Percentiles rank a stretch among this genome's conserved stretches.
These are phyloP conservation scores for Venturiaceae sp. DNA, from an alignment of 2,329 filamentous ascomycete species.

Conservation along the genomic window DNA sequence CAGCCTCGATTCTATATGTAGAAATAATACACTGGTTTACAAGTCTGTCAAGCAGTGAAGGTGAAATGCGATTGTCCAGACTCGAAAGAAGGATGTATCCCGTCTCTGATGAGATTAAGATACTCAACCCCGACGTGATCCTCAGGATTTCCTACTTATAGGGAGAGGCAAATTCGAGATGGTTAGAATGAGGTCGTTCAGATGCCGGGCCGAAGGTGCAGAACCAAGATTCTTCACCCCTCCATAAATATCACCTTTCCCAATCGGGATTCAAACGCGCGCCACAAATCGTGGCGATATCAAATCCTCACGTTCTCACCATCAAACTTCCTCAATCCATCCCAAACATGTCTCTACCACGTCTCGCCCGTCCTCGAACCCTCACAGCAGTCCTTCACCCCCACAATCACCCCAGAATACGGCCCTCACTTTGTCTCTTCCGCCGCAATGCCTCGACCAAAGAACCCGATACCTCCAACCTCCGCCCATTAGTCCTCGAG, in stretches of 20 bases:
- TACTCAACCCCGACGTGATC: too few species aligned
- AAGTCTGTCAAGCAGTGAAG: too few species aligned
- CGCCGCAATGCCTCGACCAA: constrained; percentile 4
- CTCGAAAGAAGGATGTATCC: too few species aligned
- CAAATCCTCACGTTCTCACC: background rate
- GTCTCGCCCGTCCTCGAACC: background rate
- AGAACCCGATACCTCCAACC: background rate
- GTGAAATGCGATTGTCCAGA: too few species aligned
- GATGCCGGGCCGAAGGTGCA: background rate
- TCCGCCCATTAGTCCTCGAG: constrained; percentile 43
- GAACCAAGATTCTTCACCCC: background rate
- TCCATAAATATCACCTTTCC: background rate
- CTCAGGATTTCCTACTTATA: too few species aligned
- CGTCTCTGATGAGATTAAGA: too few species aligned
- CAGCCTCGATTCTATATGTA: background rate
- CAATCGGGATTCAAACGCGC: background rate
- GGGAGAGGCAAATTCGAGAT: too few species aligned
- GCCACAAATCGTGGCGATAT: background rate
- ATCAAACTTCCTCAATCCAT: too few species aligned
- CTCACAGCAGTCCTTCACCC: background rate
- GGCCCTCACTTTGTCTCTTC: too few species aligned
- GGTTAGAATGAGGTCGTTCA: background rate
- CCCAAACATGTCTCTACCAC: background rate
- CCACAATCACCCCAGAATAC: background rate
- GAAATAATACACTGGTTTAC: background rate